Conservation (phyloP, 768 basidiomycete genomes). For the Paxillus ammoniavirescens region DNA sequence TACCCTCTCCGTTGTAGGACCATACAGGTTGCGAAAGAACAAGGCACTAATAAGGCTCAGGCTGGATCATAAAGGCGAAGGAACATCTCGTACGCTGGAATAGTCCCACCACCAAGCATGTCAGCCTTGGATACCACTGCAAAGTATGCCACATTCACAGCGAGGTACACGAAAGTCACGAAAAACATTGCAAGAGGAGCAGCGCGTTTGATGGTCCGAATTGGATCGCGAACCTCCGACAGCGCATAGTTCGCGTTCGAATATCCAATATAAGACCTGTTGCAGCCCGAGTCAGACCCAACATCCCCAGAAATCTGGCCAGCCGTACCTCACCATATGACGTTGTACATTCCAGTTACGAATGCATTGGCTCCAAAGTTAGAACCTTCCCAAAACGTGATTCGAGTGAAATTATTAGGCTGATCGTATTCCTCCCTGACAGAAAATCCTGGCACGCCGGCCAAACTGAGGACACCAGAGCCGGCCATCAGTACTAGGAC, state of each 20-base stretch:
- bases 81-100: constrained; percentile 56
- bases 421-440: constrained; percentile 49
- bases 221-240: constrained; percentile 67
- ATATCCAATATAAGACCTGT: constrained; percentile 72
- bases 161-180: constrained; percentile 59
- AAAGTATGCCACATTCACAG: constrained; percentile 73
- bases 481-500: constrained; percentile 50
- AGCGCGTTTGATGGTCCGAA: constrained; percentile 68
- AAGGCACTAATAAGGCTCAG: constrained; percentile 44
- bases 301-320: background rate
- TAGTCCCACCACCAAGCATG: constrained; percentile 59
- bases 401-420: constrained; percentile 60
- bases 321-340: constrained; percentile 54
- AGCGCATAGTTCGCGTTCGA: constrained; percentile 74
- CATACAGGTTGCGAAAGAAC: constrained; percentile 75
- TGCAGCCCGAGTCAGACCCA: background rate
- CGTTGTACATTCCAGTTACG: constrained; percentile 62
- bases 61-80: background rate
- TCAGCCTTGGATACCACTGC: constrained; percentile 69
- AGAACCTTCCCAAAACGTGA: constrained; percentile 62
- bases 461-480: constrained; percentile 53
- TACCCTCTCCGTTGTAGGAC: constrained; percentile 58
- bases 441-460: constrained; percentile 47
- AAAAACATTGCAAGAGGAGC: constrained; percentile 62
- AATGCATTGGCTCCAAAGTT: constrained; percentile 56